A percentile compares a stretch with the other conserved stretches of the same genome.
Evolutionary conservation across 768 basidiomycete genomes (phyloP).

Genomic region (Fistulinella prunicolor): DNA sequence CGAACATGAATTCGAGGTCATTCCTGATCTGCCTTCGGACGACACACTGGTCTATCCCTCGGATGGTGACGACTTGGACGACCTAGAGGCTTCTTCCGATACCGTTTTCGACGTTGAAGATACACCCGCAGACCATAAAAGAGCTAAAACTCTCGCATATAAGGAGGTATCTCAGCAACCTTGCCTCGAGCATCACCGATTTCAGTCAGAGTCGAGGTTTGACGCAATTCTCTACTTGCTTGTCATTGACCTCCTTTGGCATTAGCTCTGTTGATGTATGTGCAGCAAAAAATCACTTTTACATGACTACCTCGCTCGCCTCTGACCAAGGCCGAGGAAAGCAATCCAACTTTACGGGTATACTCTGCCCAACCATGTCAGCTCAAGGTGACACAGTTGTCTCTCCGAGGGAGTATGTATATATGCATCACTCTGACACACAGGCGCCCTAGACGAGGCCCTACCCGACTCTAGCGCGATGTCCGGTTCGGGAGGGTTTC

Average conservation of each 20-base stretch:
- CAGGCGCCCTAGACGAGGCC: constrained; percentile 8
- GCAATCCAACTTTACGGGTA: constrained; percentile 16
- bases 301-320: constrained; percentile 3
- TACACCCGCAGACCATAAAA: neutral
- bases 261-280: constrained; percentile 4
- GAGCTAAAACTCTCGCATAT: constrained; percentile 12
- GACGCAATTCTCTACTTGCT: constrained; percentile 1
- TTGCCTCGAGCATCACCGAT: neutral
- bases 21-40: constrained; percentile 19
- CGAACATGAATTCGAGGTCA: neutral
- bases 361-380: constrained; percentile 17
- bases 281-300: no score
- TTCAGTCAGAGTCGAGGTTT: constrained; percentile 15
- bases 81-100: constrained; percentile 23
- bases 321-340: constrained; percentile 17
- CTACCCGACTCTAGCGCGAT: neutral
- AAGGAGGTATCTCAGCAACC: constrained; percentile 3
- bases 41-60: constrained; percentile 20
- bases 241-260: constrained; percentile 11
- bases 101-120: constrained; percentile 16
- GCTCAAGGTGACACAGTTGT: constrained; percentile 21
- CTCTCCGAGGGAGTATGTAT: constrained; percentile 3
- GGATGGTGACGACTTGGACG: constrained; percentile 1
- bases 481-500: neutral
- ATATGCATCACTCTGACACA: constrained; percentile 22